These are phyloP conservation scores for Oxytropis ochrocephala DNA, from an alignment of 306 rosid species.

Conservation along the genomic window DNA sequence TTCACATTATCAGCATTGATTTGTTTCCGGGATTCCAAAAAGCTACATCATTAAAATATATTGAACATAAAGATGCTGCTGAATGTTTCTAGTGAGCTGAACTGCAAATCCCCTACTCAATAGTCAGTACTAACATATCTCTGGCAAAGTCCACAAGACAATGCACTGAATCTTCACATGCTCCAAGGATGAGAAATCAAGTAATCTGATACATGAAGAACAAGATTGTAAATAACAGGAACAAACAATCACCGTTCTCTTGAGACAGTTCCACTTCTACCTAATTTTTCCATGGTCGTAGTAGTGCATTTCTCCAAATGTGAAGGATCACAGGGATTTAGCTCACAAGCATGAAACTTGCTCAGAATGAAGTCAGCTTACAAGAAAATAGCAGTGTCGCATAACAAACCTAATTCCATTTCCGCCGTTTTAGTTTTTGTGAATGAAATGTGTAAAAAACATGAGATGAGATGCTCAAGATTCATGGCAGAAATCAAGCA, in stretches of 20 bases:
- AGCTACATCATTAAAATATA: neutral
- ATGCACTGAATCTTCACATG: constrained; percentile 10
- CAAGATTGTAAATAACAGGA: constrained; percentile 1
- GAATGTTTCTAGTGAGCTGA: neutral
- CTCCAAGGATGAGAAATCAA: constrained; percentile 5
- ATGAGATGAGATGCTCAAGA: neutral
- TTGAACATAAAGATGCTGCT: neutral
- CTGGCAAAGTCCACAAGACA: constrained; percentile 2
- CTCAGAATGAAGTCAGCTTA: constrained; percentile 2
- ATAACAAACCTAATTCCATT: constrained; percentile 2
- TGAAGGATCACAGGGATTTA: neutral
- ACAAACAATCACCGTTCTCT: neutral
- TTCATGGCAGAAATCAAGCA: neutral
- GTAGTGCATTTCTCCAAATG: constrained; percentile 16
- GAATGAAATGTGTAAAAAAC: constrained; percentile 11
- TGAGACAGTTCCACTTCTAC: neutral
- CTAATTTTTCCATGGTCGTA: neutral
- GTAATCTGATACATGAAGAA: constrained; percentile 12
- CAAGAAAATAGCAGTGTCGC: constrained; percentile 15
- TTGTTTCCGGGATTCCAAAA: neutral
- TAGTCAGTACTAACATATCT: neutral
- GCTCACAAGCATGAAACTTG: constrained; percentile 6
- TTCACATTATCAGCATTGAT: neutral
- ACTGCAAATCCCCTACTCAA: neutral
- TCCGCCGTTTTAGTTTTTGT: neutral